Conservation (phyloP, 139 green algal species). For the Eudorina sp. region DNA sequence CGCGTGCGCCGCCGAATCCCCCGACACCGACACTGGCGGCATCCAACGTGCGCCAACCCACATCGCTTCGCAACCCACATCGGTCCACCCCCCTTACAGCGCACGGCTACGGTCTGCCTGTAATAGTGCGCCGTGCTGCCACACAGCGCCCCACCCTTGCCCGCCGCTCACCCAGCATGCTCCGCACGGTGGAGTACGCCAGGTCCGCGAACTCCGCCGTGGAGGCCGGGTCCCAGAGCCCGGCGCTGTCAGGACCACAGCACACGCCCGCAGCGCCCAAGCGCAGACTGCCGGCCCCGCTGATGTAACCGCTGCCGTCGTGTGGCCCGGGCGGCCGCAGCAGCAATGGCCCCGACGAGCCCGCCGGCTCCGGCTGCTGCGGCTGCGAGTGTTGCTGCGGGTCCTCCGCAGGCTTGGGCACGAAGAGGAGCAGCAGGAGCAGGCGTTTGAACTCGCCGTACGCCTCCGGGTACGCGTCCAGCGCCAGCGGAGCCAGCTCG, state of each 20-base stretch:
- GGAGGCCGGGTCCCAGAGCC: neutral
- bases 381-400: conserved; percentile 57
- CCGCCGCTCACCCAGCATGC: conserved; percentile 12
- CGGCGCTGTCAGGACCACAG: neutral
- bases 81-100: too few relatives aligned
- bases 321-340: neutral
- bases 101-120: too few relatives aligned
- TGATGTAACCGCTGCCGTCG: neutral
- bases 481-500: conserved; percentile 73
- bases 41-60: too few relatives aligned
- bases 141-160: too few relatives aligned
- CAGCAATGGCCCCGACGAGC: too few relatives aligned
- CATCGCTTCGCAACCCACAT: too few relatives aligned
- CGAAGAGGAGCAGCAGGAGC: conserved; percentile 71
- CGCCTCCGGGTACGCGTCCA: conserved; percentile 82
- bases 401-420: neutral
- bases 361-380: conserved; percentile 55
- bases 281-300: neutral
- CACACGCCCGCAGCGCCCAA: neutral
- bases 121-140: too few relatives aligned
- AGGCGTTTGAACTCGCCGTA: conserved; percentile 80
- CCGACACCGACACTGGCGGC: too few relatives aligned
- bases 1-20: too few relatives aligned
- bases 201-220: conserved; percentile 25
- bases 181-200: conserved; percentile 15